Conservation (phyloP, 176 grass and related monocot species). For the Rhynchospora breviuscula region DNA sequence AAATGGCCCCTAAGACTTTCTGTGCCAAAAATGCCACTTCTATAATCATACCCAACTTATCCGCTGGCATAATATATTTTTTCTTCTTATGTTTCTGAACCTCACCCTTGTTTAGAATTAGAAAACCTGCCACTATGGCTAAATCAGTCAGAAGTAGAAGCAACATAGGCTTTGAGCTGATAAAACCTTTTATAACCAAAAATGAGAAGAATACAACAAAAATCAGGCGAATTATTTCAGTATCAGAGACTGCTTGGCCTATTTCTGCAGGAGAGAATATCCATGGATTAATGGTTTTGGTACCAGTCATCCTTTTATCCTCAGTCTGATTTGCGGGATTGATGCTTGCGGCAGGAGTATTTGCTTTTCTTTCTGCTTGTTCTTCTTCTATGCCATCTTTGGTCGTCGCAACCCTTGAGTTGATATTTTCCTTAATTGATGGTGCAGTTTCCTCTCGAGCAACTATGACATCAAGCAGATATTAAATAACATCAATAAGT, state of each 20-base stretch:
- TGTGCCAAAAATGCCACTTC: slow-evolving; percentile 53
- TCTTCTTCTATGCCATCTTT: slow-evolving; percentile 8
- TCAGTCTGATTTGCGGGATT: not conserved
- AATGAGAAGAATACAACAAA: slow-evolving; percentile 42
- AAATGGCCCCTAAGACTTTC: slow-evolving; percentile 40
- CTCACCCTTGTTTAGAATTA: slow-evolving; percentile 42
- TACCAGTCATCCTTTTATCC: not conserved
- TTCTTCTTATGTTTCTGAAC: slow-evolving; percentile 18
- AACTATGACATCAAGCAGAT: not conserved
- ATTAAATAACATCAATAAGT: not conserved
- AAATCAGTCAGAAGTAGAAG: slow-evolving; percentile 61
- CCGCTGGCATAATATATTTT: slow-evolving; percentile 30
- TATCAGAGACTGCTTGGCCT: slow-evolving; percentile 44
- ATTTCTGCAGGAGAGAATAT: slow-evolving; percentile 48
- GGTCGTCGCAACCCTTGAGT: not conserved
- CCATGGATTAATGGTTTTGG: slow-evolving; percentile 4
- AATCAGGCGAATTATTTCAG: slow-evolving; percentile 58
- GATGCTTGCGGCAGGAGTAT: not conserved
- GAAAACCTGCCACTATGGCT: slow-evolving; percentile 35
- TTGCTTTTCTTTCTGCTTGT: slow-evolving; percentile 8
- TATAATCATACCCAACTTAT: slow-evolving; percentile 42
- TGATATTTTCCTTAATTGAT: not conserved
- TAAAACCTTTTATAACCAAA: slow-evolving; percentile 41
- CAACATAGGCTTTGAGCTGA: slow-evolving; percentile 50
- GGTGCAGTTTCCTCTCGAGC: not conserved